A percentile compares a stretch with the other conserved stretches of the same genome.
These are phyloP conservation scores for Cordyceps cateniannulata DNA, from an alignment of 2,329 filamentous ascomycete species.

Conservation along the genomic window DNA sequence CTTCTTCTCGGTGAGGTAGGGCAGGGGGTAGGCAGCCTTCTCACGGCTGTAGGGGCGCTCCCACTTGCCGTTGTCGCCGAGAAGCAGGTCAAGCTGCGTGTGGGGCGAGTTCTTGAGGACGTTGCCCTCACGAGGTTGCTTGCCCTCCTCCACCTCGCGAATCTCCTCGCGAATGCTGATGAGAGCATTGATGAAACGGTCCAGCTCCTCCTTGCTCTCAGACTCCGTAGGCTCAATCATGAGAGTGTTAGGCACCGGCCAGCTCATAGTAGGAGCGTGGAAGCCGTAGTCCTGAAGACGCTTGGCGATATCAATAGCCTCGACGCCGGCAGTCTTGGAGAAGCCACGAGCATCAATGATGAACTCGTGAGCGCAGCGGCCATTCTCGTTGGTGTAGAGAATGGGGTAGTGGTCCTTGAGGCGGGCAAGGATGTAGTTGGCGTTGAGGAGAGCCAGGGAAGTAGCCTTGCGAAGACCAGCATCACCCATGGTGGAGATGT, in stretches of 20 bases:
- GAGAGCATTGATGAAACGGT: conserved; percentile 86
- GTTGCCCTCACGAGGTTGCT: conserved; percentile 67
- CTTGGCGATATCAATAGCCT: conserved; percentile 94
- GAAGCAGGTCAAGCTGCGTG: conserved; percentile 71
- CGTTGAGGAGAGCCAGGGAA: conserved; percentile 88
- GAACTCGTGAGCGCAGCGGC: conserved; percentile 93
- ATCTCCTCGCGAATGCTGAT: conserved; percentile 86
- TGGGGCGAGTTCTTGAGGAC: conserved; percentile 88
- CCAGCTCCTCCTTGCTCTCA: conserved; percentile 85
- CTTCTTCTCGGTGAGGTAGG: conserved; percentile 87
- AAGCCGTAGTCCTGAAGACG: conserved; percentile 96
- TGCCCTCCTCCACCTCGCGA: conserved; percentile 71
- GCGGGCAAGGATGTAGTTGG: conserved; percentile 90
- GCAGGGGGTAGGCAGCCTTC: conserved; percentile 78
- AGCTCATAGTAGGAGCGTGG: conserved; percentile 95
- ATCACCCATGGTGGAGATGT: conserved; percentile 85
- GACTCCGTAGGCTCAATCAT: conserved; percentile 98
- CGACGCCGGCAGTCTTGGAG: conserved; percentile 73
- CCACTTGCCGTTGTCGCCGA: conserved; percentile 58
- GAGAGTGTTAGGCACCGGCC: conserved; percentile 88
- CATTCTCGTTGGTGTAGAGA: conserved; percentile 85
- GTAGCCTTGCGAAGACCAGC: conserved; percentile 82
- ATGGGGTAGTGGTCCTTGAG: conserved; percentile 83
- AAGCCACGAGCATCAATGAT: conserved; percentile 86
- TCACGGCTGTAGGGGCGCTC: conserved; percentile 73